Base-by-base conservation (phyloP, 1,284 basidiomycete species). In the Ustilago lituana region DNA sequence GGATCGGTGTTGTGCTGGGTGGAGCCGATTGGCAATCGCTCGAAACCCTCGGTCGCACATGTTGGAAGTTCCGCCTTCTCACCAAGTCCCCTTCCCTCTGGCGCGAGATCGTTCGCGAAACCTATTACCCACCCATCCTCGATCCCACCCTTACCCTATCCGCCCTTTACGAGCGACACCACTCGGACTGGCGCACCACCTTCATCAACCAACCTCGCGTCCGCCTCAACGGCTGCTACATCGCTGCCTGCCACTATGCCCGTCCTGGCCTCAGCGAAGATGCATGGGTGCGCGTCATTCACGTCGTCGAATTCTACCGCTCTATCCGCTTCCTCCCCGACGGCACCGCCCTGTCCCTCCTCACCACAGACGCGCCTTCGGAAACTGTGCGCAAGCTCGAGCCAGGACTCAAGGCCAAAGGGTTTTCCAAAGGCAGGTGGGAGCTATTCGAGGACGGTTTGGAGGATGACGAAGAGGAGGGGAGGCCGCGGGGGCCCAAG, bases 241-340 rank as follows among this genome's bases (percentile, higher is more conserved):
- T 80, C 36, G 77, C 80, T 19, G 58, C 78, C 7, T 80, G 74
- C 47, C 73, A 75, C 45, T 82, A 81, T 44, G 76, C 73, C 5
- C 71, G 78, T 10, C 73, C 71, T 4, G 80, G 79, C 20, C 51
- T 76, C 36, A 58, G 57, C 4, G 76, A 75, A 24, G 78, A 82
- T 27, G 70, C 73, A 3, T 82, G 80, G 80, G 69, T 82, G 36
- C 65, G 66, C 19, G 80, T 81, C 20, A 56, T 81, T 29, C 80
- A 81, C 61, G 64, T 75, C 12, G 79, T 82, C 36, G 72, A 80
- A 36, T 93, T 93, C 82, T 90, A 92, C 74, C 89, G 92, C 36
- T 84, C 83, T 75, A 89, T 93, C 35, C 91, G 94, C 9, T 96
- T 97, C 85, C 90, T 91, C 64, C 89, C 92, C 1, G 89, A 93